Evolutionary conservation across 2,329 filamentous ascomycete genomes (phyloP).

Genomic region (Clonostachys rosea): DNA sequence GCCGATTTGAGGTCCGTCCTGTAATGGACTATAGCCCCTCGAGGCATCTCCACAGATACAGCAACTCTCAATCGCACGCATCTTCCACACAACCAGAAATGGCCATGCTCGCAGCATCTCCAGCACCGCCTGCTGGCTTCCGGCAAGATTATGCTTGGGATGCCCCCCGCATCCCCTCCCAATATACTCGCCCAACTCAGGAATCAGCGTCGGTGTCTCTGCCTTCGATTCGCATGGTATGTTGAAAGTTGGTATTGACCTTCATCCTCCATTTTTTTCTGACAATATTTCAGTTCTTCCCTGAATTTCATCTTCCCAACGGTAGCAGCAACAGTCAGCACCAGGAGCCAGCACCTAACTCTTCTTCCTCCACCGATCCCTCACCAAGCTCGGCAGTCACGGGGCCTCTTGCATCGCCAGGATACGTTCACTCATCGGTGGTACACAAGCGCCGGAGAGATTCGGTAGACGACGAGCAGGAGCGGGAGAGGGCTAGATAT

Average conservation of each 20-base stretch:
- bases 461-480: slow-evolving; percentile 33
- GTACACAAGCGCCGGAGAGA: slow-evolving; percentile 41
- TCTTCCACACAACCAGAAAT: slow-evolving; percentile 29
- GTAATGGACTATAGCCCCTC: slow-evolving; percentile 36
- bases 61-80: slow-evolving; percentile 15
- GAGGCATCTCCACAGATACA: slow-evolving; percentile 15
- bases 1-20: slow-evolving; percentile 2
- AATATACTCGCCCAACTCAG: slow-evolving; percentile 4
- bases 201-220: slow-evolving; percentile 27
- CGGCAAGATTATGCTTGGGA: slow-evolving; percentile 33
- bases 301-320: slow-evolving; percentile 33
- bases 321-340: slow-evolving; percentile 8
- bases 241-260: neutral
- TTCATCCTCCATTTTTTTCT: too few species aligned
- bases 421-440: slow-evolving; percentile 44
- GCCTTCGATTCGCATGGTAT: slow-evolving; percentile 50
- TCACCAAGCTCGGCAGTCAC: slow-evolving; percentile 23
- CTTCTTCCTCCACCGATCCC: slow-evolving; percentile 12
- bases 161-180: slow-evolving; percentile 13
- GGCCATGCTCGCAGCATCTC: slow-evolving; percentile 41
- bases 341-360: too few species aligned
- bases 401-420: slow-evolving; percentile 29
- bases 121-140: slow-evolving; percentile 33
- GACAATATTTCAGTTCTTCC: slow-evolving; percentile 24
- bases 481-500: slow-evolving; percentile 31